These are phyloP conservation scores for Chenopodium berlandieri DNA, from an alignment of 148 eudicot species.

Conservation along the genomic window DNA sequence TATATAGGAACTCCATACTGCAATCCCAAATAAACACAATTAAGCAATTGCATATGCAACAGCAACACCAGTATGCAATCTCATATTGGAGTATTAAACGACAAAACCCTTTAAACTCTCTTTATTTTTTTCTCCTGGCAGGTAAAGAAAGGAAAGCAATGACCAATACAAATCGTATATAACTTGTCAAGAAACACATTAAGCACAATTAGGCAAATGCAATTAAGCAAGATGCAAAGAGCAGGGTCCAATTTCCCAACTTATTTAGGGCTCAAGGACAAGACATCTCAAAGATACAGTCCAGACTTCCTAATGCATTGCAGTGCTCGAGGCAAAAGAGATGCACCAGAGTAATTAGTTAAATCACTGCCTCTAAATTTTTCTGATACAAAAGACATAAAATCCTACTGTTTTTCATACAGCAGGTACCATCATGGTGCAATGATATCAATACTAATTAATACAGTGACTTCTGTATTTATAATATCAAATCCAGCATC, in stretches of 20 bases:
- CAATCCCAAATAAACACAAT: constrained; percentile 21
- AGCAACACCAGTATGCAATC: not conserved
- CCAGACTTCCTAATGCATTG: not conserved
- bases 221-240: no score
- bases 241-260: no score
- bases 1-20: constrained; percentile 95
- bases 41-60: not conserved
- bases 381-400: not conserved
- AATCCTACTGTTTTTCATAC: not conserved
- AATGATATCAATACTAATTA: constrained; percentile 2
- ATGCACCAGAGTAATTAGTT: not conserved
- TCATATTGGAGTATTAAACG: not conserved
- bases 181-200: not conserved
- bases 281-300: not conserved
- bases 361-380: not conserved
- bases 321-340: not conserved
- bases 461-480: not conserved
- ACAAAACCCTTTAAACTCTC: not conserved
- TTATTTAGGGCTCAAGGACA: no score
- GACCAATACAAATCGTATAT: not conserved
- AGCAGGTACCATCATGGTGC: not conserved
- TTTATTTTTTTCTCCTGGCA: not conserved
- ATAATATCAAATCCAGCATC: no score
- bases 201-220: no score
- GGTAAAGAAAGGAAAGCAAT: not conserved